Percentiles rank a stretch among this genome's conserved stretches.
These are phyloP conservation scores for Keithomyces neogunnii DNA, from an alignment of 2,329 filamentous ascomycete genomes.

Conservation along the genomic window DNA sequence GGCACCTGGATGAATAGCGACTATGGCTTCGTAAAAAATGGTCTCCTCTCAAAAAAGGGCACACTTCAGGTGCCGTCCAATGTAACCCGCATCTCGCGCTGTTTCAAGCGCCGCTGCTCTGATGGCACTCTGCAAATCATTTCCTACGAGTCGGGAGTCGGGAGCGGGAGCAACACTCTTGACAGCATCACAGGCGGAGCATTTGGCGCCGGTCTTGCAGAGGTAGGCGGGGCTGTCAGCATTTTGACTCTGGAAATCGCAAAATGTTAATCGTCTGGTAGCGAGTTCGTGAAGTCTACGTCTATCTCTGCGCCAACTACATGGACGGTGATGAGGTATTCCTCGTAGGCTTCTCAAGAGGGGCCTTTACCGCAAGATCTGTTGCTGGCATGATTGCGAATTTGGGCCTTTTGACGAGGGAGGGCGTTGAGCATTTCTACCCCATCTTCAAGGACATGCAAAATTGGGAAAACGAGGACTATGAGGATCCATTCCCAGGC, in stretches of 20 bases:
- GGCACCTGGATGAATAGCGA: conserved; percentile 48
- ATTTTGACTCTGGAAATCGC: too few relatives aligned
- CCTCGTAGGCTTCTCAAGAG: conserved; percentile 48
- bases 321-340: conserved; percentile 48
- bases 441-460: conserved; percentile 50
- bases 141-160: conserved; percentile 53
- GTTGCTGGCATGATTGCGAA: conserved; percentile 44
- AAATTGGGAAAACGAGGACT: conserved; percentile 37
- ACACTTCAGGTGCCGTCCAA: conserved; percentile 47
- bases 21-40: conserved; percentile 35
- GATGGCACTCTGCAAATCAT: conserved; percentile 50
- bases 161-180: conserved; percentile 40
- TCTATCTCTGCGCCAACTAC: conserved; percentile 55
- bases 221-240: conserved; percentile 25
- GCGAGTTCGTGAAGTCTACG: conserved; percentile 52
- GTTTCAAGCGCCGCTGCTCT: conserved; percentile 40
- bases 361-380: conserved; percentile 50
- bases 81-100: conserved; percentile 51
- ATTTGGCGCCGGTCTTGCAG: conserved; percentile 45
- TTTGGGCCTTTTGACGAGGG: conserved; percentile 42
- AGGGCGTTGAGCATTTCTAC: conserved; percentile 45
- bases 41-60: conserved; percentile 25
- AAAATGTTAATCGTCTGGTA: conserved; percentile 17
- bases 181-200: conserved; percentile 45
- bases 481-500: conserved; percentile 37